Evolutionary conservation across 768 basidiomycete genomes (phyloP), one percentile per base, ranked within the genome.

Genomic region (Dacryopinax spathularia): DNA sequence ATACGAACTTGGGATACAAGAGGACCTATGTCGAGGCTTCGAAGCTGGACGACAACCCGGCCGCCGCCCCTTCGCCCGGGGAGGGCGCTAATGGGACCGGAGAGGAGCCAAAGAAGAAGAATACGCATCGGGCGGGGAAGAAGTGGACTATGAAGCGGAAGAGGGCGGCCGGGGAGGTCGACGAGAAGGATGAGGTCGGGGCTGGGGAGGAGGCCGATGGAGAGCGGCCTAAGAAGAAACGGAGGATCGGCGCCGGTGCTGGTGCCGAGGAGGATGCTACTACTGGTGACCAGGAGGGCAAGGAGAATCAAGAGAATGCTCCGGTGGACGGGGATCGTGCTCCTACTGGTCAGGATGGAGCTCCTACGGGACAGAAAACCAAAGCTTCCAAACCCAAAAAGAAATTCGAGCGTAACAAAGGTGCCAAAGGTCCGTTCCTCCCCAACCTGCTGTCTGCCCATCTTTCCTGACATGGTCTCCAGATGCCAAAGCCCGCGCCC

Each of bases 1-100:
- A 84, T 63, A 88, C 89, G 9, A 84, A 82, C 68, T 79, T 89
- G 72, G 85, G 84, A n/a, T 79, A 80, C 62, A 91, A 90, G 71
- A 76, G 88, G 60, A 85, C 83, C 3, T 83, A 88, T 69, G 66
- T 89, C 15, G 78, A 89, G 65, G 85, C 87, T 62, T 63, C 22
- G 65, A 70, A 37, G 67, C 66, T 59, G 67, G 70, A 34, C 66
- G 63, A 59, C 39, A 20, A 36, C 41, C 44, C 56, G 34, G 27
- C 18, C 43, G 64, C 27, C 13, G 20, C 34, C 41, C 34, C 60
- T 3, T 36, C 59, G 34, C 60, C 63, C 12, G 61, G 22, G 1
- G 66, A 67, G 25, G 67, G 33, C 2, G 66, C 68, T 22, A n/a
- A n/a, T n/a, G n/a, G n/a, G n/a, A n/a, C n/a, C n/a, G 62, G 65